Conservation (phyloP, 2,329 filamentous ascomycete species). For the Sporothrix inflata region DNA sequence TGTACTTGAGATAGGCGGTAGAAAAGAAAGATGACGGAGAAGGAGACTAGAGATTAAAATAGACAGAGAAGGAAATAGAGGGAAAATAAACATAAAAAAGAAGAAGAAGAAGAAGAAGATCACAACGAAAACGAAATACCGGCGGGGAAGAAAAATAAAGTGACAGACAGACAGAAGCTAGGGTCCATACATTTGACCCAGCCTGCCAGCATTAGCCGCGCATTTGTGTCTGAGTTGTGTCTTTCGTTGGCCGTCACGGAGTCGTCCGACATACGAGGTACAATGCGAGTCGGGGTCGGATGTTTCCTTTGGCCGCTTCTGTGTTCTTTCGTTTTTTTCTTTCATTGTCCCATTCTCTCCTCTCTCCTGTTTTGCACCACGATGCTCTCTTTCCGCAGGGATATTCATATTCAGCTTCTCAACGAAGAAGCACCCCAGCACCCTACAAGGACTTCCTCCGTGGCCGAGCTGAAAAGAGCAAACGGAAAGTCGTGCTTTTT, state of each 20-base stretch:
- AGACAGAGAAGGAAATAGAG: background rate
- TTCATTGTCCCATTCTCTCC: too few relatives aligned
- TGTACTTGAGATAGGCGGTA: too few relatives aligned
- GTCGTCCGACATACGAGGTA: too few relatives aligned
- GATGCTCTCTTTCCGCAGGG: background rate
- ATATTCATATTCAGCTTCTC: background rate
- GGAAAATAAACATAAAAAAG: too few relatives aligned
- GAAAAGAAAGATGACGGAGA: background rate
- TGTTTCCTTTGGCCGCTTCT: background rate
- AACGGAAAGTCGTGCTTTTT: background rate
- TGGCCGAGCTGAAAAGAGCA: background rate
- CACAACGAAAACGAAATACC: background rate
- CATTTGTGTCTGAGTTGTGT: too few relatives aligned
- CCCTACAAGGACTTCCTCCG: too few relatives aligned
- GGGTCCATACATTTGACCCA: background rate
- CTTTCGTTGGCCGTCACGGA: too few relatives aligned
- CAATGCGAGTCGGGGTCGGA: background rate
- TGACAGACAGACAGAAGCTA: background rate
- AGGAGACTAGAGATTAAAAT: too few relatives aligned
- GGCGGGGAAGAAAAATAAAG: background rate
- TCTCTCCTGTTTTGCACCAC: background rate
- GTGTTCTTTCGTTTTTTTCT: background rate
- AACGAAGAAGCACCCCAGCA: background rate
- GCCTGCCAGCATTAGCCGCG: background rate
- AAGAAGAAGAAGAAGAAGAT: background rate